A percentile compares a stretch with the other conserved stretches of the same genome.
Conservation (phyloP, 1,284 basidiomycete genomes). For the Ustilago hordei region DNA sequence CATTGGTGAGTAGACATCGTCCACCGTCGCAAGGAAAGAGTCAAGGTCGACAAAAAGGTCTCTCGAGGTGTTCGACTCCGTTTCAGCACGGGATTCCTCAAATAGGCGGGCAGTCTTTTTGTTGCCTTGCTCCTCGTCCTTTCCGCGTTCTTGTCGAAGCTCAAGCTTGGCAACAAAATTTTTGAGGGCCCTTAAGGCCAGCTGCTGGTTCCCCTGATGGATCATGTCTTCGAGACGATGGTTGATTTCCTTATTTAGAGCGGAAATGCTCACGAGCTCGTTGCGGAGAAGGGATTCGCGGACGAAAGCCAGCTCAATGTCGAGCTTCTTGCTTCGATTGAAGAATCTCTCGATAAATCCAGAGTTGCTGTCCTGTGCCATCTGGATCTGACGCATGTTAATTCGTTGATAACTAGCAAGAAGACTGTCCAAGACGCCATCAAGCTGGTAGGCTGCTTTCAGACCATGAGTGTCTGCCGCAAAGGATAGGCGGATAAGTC, state of each 20-base stretch:
- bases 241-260: conserved; percentile 8
- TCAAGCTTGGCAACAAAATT: conserved; percentile 28
- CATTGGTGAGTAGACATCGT: conserved; percentile 18
- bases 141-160: conserved; percentile 20
- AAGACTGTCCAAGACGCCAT: background rate
- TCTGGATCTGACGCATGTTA: conserved; percentile 2
- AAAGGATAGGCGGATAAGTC: conserved; percentile 13
- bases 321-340: conserved; percentile 13
- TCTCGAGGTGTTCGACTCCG: background rate
- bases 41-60: conserved; percentile 12
- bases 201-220: background rate
- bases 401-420: conserved; percentile 1
- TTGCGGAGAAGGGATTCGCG: conserved; percentile 37
- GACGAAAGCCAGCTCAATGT: conserved; percentile 31
- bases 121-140: conserved; percentile 17
- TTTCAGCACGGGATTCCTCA: conserved; percentile 23
- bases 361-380: conserved; percentile 8
- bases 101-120: conserved; percentile 9
- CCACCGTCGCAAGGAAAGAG: conserved; percentile 6
- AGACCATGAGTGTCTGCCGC: background rate
- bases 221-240: conserved; percentile 11
- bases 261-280: conserved; percentile 25
- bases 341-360: conserved; percentile 22
- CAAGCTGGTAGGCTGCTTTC: background rate
- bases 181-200: conserved; percentile 20